Base-by-base conservation (phyloP, 2,329 filamentous ascomycete genomes). In the Stagonosporopsis chrysanthemi region DNA sequence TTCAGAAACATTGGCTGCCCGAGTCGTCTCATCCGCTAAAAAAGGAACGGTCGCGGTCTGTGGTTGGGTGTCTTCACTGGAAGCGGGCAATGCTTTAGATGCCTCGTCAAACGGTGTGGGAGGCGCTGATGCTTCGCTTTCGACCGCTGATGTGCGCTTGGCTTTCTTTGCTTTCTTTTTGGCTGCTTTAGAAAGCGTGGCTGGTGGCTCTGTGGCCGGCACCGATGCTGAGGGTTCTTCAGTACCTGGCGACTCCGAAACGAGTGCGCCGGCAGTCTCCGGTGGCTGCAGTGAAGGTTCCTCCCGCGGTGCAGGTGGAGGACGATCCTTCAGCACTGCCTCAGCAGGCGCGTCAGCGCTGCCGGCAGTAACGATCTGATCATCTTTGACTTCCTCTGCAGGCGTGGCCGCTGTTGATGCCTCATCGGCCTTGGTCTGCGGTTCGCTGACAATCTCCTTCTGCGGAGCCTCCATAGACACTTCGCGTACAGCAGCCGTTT, bases 11-110 rank as follows among this genome's bases (percentile, higher is more conserved):
- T 68, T 70, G 66, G 65, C 66, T 69, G 61, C 66, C 66, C 68
- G 66, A 69, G 67, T 59, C 69, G 68, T 65, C 69, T 71, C 69
- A 67, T 63, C 56, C 60, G 67, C 69, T 71, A 70, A 70, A 70
- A 70, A 69, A 70, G 69, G 56, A 65, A 59, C 67, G 23, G 31
- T 62, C 35, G 55, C 55, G 45, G 50, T 62, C 45, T 59, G 46
- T 60, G 59, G 58, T 39, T 65, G 67, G 52, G 65, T 58, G 59
- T 67, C 59, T 52, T 67, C 68, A 46, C 65, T 68, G 14, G 52
- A 58, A 46, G 63, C 63, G 2, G 59, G 47, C 0, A 44, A 33
- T 58, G 45, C 14, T 58, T 58, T 59, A 4, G 15, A 9, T 8
- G 33, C 51, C 33, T 66, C 63, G 17, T 49, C 52, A 8, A 40